phyloP scores from a whole-genome alignment of 177 flowering plant genomes.

The Telopea speciosissima region DNA sequence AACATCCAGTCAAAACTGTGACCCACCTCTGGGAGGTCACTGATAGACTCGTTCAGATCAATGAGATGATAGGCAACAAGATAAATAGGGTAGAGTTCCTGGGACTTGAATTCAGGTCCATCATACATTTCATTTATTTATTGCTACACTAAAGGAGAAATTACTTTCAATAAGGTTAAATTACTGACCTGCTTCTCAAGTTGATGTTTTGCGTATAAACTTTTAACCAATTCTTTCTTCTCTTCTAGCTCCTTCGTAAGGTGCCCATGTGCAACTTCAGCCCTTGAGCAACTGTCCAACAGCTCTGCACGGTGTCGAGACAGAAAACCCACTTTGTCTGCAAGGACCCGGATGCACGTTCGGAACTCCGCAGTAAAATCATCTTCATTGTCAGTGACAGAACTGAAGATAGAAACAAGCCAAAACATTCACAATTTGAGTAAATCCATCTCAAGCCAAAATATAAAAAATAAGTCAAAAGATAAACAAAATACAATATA shows the following conservation, averaged over 20 bases:
- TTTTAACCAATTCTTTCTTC: constrained; percentile 73
- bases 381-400: constrained; percentile 63
- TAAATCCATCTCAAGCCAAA: neutral
- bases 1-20: neutral
- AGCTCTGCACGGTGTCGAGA: constrained; percentile 71
- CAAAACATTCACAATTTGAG: neutral
- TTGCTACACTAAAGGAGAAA: neutral
- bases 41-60: neutral
- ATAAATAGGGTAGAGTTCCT: neutral
- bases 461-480: neutral
- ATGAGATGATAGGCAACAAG: neutral
- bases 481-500: neutral
- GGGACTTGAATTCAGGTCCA: neutral
- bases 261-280: constrained; percentile 58
- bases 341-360: constrained; percentile 66
- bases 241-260: constrained; percentile 84
- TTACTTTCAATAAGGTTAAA: neutral
- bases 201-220: constrained; percentile 73
- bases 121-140: neutral
- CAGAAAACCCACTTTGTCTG: constrained; percentile 72
- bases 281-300: constrained; percentile 54
- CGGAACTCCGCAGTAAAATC: constrained; percentile 70
- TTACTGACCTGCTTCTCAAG: constrained; percentile 81
- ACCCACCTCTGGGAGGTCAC: neutral
- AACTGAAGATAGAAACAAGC: constrained; percentile 37